phyloP scores from a whole-genome alignment of 768 basidiomycete genomes.

The Hericium coralloides region DNA sequence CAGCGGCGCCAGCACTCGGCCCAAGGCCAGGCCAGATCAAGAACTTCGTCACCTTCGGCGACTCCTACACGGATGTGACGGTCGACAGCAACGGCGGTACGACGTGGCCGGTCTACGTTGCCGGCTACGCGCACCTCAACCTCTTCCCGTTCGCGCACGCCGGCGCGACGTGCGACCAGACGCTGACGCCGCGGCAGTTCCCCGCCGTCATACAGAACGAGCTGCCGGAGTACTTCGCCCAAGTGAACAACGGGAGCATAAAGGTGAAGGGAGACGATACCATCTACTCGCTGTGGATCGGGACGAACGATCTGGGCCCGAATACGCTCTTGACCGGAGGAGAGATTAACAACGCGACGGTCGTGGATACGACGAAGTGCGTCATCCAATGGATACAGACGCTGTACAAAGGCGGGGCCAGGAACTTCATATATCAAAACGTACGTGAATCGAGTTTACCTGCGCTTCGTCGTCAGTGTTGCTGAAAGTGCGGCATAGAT shows the following conservation, averaged over 20 bases:
- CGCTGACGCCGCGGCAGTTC: constrained; percentile 47
- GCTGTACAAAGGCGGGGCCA: constrained; percentile 47
- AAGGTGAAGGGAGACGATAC: constrained; percentile 35
- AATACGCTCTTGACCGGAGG: constrained; percentile 46
- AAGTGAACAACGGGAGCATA: constrained; percentile 33
- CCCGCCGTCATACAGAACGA: constrained; percentile 52
- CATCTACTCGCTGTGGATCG: constrained; percentile 60
- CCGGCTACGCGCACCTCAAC: constrained; percentile 41
- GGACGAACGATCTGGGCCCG: constrained; percentile 46
- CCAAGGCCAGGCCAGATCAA: background rate
- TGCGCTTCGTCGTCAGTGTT: background rate
- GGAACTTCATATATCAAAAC: constrained; percentile 65
- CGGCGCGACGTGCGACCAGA: constrained; percentile 61
- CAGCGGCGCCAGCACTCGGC: background rate
- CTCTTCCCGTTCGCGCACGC: constrained; percentile 51
- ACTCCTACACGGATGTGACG: constrained; percentile 52
- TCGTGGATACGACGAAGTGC: constrained; percentile 52
- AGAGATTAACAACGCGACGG: constrained; percentile 31
- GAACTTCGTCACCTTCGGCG: constrained; percentile 56
- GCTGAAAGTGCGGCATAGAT: constrained; percentile 18
- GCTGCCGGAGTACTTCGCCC: constrained; percentile 42
- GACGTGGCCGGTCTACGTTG: constrained; percentile 55
- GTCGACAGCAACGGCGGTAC: constrained; percentile 31
- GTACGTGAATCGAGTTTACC: constrained; percentile 25
- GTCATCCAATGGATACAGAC: constrained; percentile 51